A percentile compares a stretch with the other conserved stretches of the same genome.
These are phyloP conservation scores for Suhomyces choctaworum DNA, from an alignment of 1,139 yeast genomes.

Conservation along the genomic window DNA sequence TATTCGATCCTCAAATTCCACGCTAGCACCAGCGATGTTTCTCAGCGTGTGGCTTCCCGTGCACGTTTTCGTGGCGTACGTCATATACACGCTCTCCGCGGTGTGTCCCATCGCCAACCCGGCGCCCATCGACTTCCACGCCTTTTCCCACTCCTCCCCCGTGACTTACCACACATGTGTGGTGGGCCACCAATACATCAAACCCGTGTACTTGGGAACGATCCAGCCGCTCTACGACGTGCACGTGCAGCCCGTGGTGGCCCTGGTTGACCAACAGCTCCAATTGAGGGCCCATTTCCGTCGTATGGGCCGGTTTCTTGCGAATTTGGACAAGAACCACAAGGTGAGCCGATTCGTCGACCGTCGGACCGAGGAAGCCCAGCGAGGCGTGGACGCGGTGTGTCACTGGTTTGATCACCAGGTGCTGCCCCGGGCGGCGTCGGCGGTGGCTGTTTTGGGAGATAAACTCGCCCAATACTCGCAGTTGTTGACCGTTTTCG, in stretches of 20 bases:
- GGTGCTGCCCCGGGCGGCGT: slow-evolving; percentile 2
- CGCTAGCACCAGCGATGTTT: slow-evolving; percentile 2
- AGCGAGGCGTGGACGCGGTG: slow-evolving; percentile 1
- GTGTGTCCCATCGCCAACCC: slow-evolving; percentile 14
- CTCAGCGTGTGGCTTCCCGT: slow-evolving; percentile 9
- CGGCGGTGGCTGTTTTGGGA: background rate
- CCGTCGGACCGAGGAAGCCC: slow-evolving; percentile 1
- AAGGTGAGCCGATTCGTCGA: slow-evolving; percentile 4
- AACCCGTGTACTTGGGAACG: slow-evolving; percentile 8
- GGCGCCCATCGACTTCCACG: slow-evolving; percentile 3
- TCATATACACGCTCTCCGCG: slow-evolving; percentile 11
- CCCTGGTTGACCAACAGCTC: slow-evolving; percentile 5
- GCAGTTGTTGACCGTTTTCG: background rate
- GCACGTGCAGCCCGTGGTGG: slow-evolving; percentile 11
- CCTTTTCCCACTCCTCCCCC: slow-evolving; percentile 9
- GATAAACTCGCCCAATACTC: background rate
- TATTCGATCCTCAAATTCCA: too few relatives aligned
- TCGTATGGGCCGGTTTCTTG: background rate
- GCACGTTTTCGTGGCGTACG: slow-evolving; percentile 11
- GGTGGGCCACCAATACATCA: slow-evolving; percentile 9
- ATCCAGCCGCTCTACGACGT: slow-evolving; percentile 6
- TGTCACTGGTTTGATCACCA: slow-evolving; percentile 1
- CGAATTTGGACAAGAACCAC: slow-evolving; percentile 7
- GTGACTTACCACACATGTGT: slow-evolving; percentile 13
- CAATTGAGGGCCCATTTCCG: background rate